phyloP scores from a whole-genome alignment of 371 early-diverging fungal species.

The Syncephalastrum sp. region DNA sequence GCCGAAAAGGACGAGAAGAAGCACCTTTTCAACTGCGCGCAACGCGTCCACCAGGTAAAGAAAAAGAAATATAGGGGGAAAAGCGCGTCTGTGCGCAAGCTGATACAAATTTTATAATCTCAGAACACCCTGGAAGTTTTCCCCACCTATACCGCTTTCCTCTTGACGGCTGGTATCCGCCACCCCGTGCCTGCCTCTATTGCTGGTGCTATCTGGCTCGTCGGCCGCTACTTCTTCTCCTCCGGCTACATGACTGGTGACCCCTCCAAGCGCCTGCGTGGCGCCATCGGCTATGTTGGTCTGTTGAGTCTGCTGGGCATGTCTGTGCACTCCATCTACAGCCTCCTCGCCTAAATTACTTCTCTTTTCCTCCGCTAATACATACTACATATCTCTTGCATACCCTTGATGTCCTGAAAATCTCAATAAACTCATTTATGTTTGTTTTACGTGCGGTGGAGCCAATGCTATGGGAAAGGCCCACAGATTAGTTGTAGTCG shows the following conservation, averaged over 20 bases:
- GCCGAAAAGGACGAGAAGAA: conserved; percentile 56
- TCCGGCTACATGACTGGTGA: conserved; percentile 56
- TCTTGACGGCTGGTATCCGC: conserved; percentile 43
- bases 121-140: conserved; percentile 33
- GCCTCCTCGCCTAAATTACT: conserved; percentile 5
- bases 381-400: no score
- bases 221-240: conserved; percentile 46
- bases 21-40: conserved; percentile 64
- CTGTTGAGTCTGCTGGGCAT: conserved; percentile 38
- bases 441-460: no score
- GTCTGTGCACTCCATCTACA: conserved; percentile 18
- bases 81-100: no score
- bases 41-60: conserved; percentile 66
- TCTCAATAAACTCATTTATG: no score
- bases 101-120: not conserved
- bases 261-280: conserved; percentile 42
- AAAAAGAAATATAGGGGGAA: not conserved
- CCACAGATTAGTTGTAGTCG: no score
- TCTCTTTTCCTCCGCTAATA: no score
- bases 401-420: no score
- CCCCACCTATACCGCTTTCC: conserved; percentile 28
- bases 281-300: conserved; percentile 21
- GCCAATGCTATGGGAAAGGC: no score
- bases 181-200: conserved; percentile 48
- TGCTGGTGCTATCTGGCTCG: conserved; percentile 44